Evolutionary conservation across 768 basidiomycete genomes (phyloP).

Genomic region (Pseudohyphozyma bogoriensis): DNA sequence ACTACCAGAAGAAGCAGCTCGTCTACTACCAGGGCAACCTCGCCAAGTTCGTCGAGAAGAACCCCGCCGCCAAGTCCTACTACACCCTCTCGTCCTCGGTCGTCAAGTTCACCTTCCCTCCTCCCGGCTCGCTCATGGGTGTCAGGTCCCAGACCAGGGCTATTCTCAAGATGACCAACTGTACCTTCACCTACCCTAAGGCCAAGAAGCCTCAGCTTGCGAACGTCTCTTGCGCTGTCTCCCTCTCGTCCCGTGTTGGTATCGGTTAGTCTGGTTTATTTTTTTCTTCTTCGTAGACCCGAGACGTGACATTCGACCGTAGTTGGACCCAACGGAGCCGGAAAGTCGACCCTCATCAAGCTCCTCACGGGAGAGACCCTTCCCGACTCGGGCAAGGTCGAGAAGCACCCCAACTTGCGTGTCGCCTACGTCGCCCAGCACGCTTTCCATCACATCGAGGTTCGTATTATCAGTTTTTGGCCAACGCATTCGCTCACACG

Average conservation of each 20-base stretch:
- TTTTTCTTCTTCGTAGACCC: not conserved
- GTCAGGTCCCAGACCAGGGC: constrained; percentile 91
- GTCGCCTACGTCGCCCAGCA: constrained; percentile 97
- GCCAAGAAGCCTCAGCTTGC: constrained; percentile 64
- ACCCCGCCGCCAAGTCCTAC: constrained; percentile 90
- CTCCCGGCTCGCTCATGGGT: constrained; percentile 92
- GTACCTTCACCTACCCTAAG: constrained; percentile 91
- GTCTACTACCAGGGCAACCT: constrained; percentile 91
- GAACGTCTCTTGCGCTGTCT: constrained; percentile 83
- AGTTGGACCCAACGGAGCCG: constrained; percentile 80
- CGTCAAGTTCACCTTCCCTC: constrained; percentile 89
- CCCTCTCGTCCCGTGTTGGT: constrained; percentile 96
- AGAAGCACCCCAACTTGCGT: constrained; percentile 86
- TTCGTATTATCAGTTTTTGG: no score
- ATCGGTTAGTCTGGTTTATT: constrained; percentile 42
- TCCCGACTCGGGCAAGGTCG: constrained; percentile 82
- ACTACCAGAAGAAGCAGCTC: constrained; percentile 93
- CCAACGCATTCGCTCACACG: no score
- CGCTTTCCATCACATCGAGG: constrained; percentile 91
- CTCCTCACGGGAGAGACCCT: constrained; percentile 83
- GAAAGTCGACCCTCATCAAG: constrained; percentile 93
- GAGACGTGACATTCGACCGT: no score
- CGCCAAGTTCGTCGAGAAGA: constrained; percentile 62
- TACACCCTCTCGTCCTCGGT: constrained; percentile 89
- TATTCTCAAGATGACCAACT: constrained; percentile 80